A percentile compares a stretch with the other conserved stretches of the same genome.
Conservation (phyloP, 2,329 filamentous ascomycete genomes). For the Hypoxylon sp. region DNA sequence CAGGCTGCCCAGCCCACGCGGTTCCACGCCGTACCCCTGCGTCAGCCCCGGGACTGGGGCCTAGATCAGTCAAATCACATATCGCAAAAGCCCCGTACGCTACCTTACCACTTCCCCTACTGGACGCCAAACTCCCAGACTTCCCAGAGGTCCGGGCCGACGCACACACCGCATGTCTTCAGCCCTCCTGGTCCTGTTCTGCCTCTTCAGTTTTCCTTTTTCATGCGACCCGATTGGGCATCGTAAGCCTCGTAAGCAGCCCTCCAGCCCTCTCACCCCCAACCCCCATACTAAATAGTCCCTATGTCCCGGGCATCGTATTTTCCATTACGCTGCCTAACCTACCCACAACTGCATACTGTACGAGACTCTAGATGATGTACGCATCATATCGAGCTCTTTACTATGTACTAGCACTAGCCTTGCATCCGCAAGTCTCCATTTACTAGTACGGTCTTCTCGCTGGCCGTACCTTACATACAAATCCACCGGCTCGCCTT, state of each 20-base stretch:
- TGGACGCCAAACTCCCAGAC: slow-evolving; percentile 2
- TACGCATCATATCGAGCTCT: not conserved
- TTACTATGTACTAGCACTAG: slow-evolving; percentile 13
- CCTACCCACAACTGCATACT: slow-evolving; percentile 4
- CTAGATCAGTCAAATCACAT: slow-evolving; percentile 27
- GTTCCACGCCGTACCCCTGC: slow-evolving; percentile 39
- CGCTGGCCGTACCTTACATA: slow-evolving; percentile 3
- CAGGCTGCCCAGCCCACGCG: slow-evolving; percentile 33
- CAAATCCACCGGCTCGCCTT: slow-evolving; percentile 20
- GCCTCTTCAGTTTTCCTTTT: slow-evolving; percentile 1
- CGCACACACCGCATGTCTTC: slow-evolving; percentile 39
- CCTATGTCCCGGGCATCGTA: not conserved
- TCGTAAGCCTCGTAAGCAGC: slow-evolving; percentile 36
- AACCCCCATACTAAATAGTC: slow-evolving; percentile 6
- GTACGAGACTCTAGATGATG: not conserved
- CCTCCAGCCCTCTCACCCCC: not conserved
- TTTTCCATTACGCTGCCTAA: slow-evolving; percentile 3
- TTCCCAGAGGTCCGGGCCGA: slow-evolving; percentile 33
- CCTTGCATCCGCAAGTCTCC: slow-evolving; percentile 12
- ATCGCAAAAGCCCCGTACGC: slow-evolving; percentile 11
- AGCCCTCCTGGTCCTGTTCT: slow-evolving; percentile 24
- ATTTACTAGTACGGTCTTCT: not conserved
- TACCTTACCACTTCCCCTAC: too few species aligned
- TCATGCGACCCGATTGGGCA: slow-evolving; percentile 37
- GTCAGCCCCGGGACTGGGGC: slow-evolving; percentile 18